Conservation (phyloP, 495 filamentous ascomycete species). For the Aspergillus bridgeri region DNA sequence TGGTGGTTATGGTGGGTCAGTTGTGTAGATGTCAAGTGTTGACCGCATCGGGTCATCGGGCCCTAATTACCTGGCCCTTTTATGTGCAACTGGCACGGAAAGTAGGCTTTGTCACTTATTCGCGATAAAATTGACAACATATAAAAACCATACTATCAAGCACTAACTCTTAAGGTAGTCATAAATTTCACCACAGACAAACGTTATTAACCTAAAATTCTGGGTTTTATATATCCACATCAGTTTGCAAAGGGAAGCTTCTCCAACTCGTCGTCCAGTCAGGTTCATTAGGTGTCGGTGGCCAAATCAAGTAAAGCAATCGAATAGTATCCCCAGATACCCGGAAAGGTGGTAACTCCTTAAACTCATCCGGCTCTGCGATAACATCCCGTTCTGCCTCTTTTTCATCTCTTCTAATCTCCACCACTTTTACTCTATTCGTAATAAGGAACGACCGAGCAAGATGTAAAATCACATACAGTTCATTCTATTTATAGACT, state of each 20-base stretch:
- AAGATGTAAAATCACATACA: not conserved
- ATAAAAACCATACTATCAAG: too few relatives aligned
- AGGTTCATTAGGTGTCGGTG: not conserved
- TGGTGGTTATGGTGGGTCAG: too few relatives aligned
- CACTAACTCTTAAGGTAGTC: too few relatives aligned
- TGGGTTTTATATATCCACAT: too few relatives aligned
- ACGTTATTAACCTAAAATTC: too few relatives aligned
- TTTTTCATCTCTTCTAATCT: not conserved
- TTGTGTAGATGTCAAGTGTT: too few relatives aligned
- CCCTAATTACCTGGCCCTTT: too few relatives aligned
- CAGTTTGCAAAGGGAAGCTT: not conserved
- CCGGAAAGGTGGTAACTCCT: not conserved
- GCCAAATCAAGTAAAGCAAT: not conserved
- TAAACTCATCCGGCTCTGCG: not conserved
- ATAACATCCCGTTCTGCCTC: not conserved
- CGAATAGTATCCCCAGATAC: not conserved
- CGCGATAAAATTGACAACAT: too few relatives aligned
- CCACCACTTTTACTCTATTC: not conserved
- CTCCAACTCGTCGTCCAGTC: constrained; percentile 1
- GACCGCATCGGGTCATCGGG: too few relatives aligned
- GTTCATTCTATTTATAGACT: not conserved
- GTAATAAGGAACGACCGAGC: not conserved
- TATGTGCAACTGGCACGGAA: too few relatives aligned
- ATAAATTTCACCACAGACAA: too few relatives aligned
- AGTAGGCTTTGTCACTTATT: too few relatives aligned